Evolutionary conservation across 768 basidiomycete genomes (phyloP).

Genomic region (Lyophyllum atratum): DNA sequence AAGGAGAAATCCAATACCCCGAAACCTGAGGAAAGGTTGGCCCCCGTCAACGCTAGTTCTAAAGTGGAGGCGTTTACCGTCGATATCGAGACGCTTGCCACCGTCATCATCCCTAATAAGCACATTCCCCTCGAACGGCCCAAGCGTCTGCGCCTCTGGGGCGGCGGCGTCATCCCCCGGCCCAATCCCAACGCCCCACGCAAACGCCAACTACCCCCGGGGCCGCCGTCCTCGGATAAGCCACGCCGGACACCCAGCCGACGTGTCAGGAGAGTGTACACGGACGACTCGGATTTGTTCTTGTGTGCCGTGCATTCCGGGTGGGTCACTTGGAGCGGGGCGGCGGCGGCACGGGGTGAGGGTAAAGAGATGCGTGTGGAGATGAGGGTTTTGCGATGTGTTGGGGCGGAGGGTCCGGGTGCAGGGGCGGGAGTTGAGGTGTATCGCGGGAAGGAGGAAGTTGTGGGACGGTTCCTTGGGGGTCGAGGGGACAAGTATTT

Average conservation of each 20-base stretch:
- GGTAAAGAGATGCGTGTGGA: slow-evolving; percentile 43
- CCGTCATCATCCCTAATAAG: slow-evolving; percentile 59
- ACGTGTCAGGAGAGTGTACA: slow-evolving; percentile 52
- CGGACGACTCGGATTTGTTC: slow-evolving; percentile 76
- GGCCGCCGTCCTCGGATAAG: too few species aligned
- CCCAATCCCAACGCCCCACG: not conserved
- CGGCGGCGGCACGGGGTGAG: slow-evolving; percentile 35
- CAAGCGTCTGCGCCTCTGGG: slow-evolving; percentile 63
- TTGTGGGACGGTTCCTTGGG: slow-evolving; percentile 48
- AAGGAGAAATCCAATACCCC: slow-evolving; percentile 7
- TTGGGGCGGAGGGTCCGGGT: slow-evolving; percentile 16
- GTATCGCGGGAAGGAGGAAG: slow-evolving; percentile 36
- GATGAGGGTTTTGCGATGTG: slow-evolving; percentile 40
- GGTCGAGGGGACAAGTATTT: slow-evolving; percentile 45
- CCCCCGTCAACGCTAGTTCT: not conserved
- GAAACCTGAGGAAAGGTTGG: slow-evolving; percentile 10
- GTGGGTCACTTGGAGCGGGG: slow-evolving; percentile 49
- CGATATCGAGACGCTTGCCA: slow-evolving; percentile 48
- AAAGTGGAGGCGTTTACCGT: slow-evolving; percentile 25
- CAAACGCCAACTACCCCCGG: not conserved
- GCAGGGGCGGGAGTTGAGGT: not conserved
- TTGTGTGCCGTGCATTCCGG: slow-evolving; percentile 72
- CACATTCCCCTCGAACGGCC: slow-evolving; percentile 61
- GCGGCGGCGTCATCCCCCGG: slow-evolving; percentile 54
- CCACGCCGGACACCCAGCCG: slow-evolving; percentile 12